Evolutionary conservation across 78 protist species (phyloP).

Genomic region (Dictyostelium intermedium): DNA sequence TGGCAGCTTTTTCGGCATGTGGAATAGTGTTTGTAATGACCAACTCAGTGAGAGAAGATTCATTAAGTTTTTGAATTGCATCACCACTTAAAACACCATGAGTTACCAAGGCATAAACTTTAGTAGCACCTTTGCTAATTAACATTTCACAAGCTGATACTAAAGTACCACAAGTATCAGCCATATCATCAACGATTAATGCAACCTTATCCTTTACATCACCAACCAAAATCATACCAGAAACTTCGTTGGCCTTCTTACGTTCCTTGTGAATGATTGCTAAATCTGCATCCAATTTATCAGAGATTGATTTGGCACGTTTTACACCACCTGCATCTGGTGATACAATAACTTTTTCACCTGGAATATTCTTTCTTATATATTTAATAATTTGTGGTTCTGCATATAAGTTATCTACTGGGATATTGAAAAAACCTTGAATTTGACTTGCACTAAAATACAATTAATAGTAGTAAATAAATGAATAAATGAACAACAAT

Average conservation of each 20-base stretch:
- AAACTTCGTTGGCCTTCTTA: conserved; percentile 86
- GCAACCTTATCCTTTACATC: conserved; percentile 82
- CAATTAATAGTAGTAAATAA: too few species aligned
- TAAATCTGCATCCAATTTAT: conserved; percentile 79
- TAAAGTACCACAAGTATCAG: conserved; percentile 93
- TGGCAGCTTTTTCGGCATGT: conserved; percentile 80
- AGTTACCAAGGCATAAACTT: conserved; percentile 77
- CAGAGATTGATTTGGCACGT: conserved; percentile 89
- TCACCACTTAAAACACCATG: conserved; percentile 85
- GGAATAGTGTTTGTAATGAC: conserved; percentile 91
- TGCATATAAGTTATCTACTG: conserved; percentile 92
- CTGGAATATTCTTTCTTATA: conserved; percentile 82
- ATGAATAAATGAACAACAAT: too few species aligned
- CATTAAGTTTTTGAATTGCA: conserved; percentile 85
- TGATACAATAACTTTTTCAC: conserved; percentile 86
- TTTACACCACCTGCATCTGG: conserved; percentile 94
- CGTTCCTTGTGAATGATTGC: conserved; percentile 93
- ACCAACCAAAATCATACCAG: conserved; percentile 85
- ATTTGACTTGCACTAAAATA: conserved; percentile 55
- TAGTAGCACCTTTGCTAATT: conserved; percentile 81
- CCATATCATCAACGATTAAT: conserved; percentile 89
- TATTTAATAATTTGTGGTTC: conserved; percentile 87
- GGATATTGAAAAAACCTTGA: conserved; percentile 83
- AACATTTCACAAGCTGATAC: conserved; percentile 82
- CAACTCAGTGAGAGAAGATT: conserved; percentile 74